These are phyloP conservation scores for Tillandsia leiboldiana DNA, from an alignment of 176 grass and related monocot species.

Conservation along the genomic window DNA sequence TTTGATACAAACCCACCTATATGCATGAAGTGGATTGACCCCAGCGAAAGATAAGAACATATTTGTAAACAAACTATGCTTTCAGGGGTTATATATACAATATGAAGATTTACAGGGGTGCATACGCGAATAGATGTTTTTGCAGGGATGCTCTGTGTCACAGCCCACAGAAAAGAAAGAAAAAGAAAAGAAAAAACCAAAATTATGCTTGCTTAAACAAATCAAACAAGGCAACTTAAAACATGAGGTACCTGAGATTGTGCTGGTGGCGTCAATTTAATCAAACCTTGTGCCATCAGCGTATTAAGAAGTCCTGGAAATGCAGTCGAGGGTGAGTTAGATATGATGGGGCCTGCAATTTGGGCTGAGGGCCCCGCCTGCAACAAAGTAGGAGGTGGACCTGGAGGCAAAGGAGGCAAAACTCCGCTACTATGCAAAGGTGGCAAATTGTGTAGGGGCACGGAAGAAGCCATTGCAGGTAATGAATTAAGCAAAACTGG, in stretches of 20 bases:
- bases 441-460: slow-evolving; percentile 21
- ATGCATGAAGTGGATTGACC: too few species aligned
- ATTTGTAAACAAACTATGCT: not conserved
- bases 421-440: slow-evolving; percentile 26
- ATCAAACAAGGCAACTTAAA: not conserved
- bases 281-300: slow-evolving; percentile 75
- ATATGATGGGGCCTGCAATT: slow-evolving; percentile 28
- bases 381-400: slow-evolving; percentile 36
- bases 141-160: too few species aligned
- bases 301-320: slow-evolving; percentile 78
- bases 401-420: slow-evolving; percentile 50
- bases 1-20: too few species aligned
- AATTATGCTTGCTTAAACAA: not conserved
- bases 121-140: too few species aligned
- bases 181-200: not conserved
- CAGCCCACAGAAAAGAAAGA: too few species aligned
- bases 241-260: slow-evolving; percentile 48
- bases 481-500: slow-evolving; percentile 37
- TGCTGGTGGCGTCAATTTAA: slow-evolving; percentile 37
- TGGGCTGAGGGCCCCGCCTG: slow-evolving; percentile 42
- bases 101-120: too few species aligned
- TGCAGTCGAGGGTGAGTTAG: slow-evolving; percentile 19
- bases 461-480: slow-evolving; percentile 24
- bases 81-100: not conserved
- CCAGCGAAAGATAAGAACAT: not conserved